Evolutionary conservation across 495 filamentous ascomycete species (phyloP).

Genomic region (Penicillium flavigenum): DNA sequence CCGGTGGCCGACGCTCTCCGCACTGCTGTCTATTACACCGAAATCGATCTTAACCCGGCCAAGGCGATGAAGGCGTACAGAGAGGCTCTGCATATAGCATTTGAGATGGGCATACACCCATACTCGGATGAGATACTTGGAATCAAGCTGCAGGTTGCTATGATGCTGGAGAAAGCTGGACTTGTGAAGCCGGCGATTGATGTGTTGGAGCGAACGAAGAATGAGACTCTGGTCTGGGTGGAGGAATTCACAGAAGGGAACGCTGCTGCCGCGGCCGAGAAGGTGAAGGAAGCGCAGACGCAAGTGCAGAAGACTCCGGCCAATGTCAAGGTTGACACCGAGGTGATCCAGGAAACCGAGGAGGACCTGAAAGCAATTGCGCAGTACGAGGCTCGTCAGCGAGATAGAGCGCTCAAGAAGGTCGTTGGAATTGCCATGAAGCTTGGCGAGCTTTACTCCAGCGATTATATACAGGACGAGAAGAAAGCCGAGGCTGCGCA

Average conservation of each 20-base stretch:
- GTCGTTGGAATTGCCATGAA: constrained; percentile 74
- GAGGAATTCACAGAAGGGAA: constrained; percentile 48
- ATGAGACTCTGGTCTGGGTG: constrained; percentile 55
- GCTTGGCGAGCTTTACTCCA: constrained; percentile 71
- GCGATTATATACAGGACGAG: constrained; percentile 46
- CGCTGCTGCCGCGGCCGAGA: constrained; percentile 30
- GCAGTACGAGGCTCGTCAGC: constrained; percentile 56
- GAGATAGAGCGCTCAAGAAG: constrained; percentile 69
- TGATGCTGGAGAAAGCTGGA: constrained; percentile 72
- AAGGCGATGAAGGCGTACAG: constrained; percentile 79
- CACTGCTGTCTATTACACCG: constrained; percentile 82
- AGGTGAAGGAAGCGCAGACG: constrained; percentile 26
- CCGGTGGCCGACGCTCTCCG: constrained; percentile 78
- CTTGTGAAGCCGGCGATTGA: constrained; percentile 64
- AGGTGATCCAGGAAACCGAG: constrained; percentile 33
- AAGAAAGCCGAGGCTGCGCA: constrained; percentile 71
- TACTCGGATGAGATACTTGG: constrained; percentile 88
- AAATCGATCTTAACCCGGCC: constrained; percentile 66
- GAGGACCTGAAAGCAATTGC: constrained; percentile 30
- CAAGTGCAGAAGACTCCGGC: constrained; percentile 20
- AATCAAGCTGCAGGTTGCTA: constrained; percentile 77
- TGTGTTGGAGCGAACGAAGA: constrained; percentile 63
- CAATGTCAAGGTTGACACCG: constrained; percentile 27
- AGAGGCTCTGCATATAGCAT: constrained; percentile 66
- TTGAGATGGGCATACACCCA: constrained; percentile 74